Percentiles rank a stretch among this genome's conserved stretches.
These are phyloP conservation scores for Boletus huronensis DNA, from an alignment of 768 basidiomycete species.

Conservation along the genomic window DNA sequence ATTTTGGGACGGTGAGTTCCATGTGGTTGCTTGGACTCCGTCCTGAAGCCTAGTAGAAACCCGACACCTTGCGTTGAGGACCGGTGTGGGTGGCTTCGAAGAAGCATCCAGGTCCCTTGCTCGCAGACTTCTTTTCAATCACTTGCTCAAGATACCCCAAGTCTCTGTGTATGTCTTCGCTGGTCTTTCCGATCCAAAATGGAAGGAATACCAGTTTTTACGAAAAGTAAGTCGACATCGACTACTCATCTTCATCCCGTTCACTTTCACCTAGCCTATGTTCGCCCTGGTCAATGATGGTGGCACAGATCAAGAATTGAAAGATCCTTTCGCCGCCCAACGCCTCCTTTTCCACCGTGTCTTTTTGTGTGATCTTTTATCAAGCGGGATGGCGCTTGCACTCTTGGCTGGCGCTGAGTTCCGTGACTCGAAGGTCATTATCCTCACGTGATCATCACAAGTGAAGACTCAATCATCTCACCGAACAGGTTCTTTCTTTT, in stretches of 20 bases:
- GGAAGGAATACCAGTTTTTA: slow-evolving; percentile 42
- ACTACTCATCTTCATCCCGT: background rate
- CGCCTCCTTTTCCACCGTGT: slow-evolving; percentile 45
- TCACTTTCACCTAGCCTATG: slow-evolving; percentile 51
- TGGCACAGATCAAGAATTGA: slow-evolving; percentile 23
- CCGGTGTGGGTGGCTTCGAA: slow-evolving; percentile 34
- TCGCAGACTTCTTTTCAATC: slow-evolving; percentile 47
- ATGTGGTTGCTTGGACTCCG: background rate
- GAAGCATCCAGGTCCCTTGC: slow-evolving; percentile 51
- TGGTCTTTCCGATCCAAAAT: slow-evolving; percentile 42
- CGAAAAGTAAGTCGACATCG: slow-evolving; percentile 36
- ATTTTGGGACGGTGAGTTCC: slow-evolving; percentile 52
- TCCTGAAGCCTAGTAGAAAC: slow-evolving; percentile 34
- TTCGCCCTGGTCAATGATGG: slow-evolving; percentile 61
- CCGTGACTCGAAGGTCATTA: slow-evolving; percentile 56
- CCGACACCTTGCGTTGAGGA: slow-evolving; percentile 40
- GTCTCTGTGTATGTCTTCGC: slow-evolving; percentile 47
- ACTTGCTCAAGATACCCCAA: slow-evolving; percentile 39
- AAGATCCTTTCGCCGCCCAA: slow-evolving; percentile 14
- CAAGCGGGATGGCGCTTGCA: slow-evolving; percentile 48
- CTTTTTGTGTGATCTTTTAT: slow-evolving; percentile 48
- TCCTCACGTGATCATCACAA: background rate
- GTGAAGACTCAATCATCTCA: background rate
- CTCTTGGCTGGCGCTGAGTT: slow-evolving; percentile 54
- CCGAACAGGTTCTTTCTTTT: slow-evolving; percentile 53